Conservation (phyloP, 1,139 yeast species). For the Yamadazyma blattariae region DNA sequence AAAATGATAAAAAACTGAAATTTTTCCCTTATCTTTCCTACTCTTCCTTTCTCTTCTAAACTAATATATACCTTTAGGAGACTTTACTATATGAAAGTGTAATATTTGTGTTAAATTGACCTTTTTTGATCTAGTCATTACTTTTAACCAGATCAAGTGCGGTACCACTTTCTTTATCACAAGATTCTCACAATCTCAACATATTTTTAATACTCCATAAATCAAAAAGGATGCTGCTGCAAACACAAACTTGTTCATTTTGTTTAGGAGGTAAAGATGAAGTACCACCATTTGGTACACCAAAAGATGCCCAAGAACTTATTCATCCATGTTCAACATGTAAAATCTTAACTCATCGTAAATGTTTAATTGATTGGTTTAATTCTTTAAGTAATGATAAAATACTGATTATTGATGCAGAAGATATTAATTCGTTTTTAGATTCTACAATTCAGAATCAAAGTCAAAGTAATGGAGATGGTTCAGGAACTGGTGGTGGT, state of each 20-base stretch:
- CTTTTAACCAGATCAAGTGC: too few species aligned
- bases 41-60: too few species aligned
- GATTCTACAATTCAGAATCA: not conserved
- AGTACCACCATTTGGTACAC: conserved; percentile 40
- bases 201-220: not conserved
- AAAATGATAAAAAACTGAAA: too few species aligned
- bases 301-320: conserved; percentile 38
- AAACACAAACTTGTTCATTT: conserved; percentile 36
- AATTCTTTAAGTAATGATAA: conserved; percentile 34
- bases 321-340: conserved; percentile 43
- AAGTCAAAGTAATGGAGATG: not conserved
- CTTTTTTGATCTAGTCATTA: too few species aligned
- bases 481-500: not conserved
- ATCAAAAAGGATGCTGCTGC: too few species aligned
- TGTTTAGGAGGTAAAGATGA: conserved; percentile 42
- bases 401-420: conserved; percentile 22
- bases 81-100: too few species aligned
- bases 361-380: conserved; percentile 46
- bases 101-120: too few species aligned
- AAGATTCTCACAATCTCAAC: not conserved
- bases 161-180: too few species aligned
- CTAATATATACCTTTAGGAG: too few species aligned
- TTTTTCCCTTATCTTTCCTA: too few species aligned
- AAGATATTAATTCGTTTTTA: too few species aligned
- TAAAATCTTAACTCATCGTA: conserved; percentile 35